phyloP scores from a whole-genome alignment of 169 alveolate genomes.

The Toxoplasma gondii region DNA sequence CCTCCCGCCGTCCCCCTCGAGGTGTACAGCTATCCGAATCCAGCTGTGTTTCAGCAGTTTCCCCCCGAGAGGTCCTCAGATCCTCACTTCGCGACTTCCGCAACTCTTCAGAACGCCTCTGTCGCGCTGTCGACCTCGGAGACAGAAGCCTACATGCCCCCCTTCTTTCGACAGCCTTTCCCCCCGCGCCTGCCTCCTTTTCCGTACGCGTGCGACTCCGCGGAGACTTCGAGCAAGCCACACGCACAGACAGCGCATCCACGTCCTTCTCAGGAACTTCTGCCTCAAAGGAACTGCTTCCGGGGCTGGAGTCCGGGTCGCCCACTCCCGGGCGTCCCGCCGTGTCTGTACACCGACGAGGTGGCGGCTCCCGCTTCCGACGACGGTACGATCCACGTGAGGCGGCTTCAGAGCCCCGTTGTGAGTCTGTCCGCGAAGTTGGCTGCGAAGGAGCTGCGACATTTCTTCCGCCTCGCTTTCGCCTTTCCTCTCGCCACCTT shows the following conservation, averaged over 20 bases:
- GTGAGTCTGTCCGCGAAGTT: conserved; percentile 1
- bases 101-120: background rate
- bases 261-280: background rate
- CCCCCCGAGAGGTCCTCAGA: background rate
- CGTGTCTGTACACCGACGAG: background rate
- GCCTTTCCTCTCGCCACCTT: conserved; percentile 12
- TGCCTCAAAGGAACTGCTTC: background rate
- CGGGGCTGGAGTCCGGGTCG: background rate
- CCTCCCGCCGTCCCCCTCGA: conserved; percentile 19
- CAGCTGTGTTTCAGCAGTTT: background rate
- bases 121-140: conserved; percentile 25
- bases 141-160: background rate
- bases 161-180: background rate
- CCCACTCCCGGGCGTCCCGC: background rate
- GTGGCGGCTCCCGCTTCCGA: background rate
- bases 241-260: background rate
- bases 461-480: conserved; percentile 34
- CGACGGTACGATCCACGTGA: background rate
- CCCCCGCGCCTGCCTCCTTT: background rate
- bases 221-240: background rate
- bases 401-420: conserved; percentile 17
- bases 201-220: background rate
- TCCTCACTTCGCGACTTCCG: too few relatives aligned
- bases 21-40: conserved; percentile 10
- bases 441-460: background rate